Conservation (phyloP, 257 asterid genomes). For the Cruciata laevipes region DNA sequence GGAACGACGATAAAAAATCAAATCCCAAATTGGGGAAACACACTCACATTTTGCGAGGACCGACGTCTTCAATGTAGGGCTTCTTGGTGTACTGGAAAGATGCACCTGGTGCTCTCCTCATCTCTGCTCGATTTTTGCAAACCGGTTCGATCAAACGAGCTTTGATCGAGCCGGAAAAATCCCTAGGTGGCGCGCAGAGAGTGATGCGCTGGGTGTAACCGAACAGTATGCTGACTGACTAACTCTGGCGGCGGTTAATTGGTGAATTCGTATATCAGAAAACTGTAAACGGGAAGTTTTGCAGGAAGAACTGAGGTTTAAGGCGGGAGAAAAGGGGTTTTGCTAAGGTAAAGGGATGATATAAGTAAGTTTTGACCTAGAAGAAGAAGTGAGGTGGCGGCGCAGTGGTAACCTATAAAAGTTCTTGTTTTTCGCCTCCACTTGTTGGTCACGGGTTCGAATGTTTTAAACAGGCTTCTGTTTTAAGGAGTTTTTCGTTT, state of each 20-base stretch:
- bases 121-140: slow-evolving; percentile 6
- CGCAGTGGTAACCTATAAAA: too few relatives aligned
- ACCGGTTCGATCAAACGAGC: neutral
- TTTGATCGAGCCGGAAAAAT: neutral
- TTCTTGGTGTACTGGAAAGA: slow-evolving; percentile 52
- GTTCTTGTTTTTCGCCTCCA: too few relatives aligned
- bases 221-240: too few relatives aligned
- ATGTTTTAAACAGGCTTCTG: too few relatives aligned
- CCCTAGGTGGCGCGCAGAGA: neutral
- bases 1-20: too few relatives aligned
- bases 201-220: neutral
- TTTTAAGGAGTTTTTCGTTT: too few relatives aligned
- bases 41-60: slow-evolving; percentile 74
- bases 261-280: neutral
- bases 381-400: neutral
- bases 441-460: slow-evolving; percentile 5
- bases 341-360: neutral
- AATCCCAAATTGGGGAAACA: neutral
- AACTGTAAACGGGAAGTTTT: neutral
- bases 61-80: slow-evolving; percentile 76
- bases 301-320: slow-evolving; percentile 2
- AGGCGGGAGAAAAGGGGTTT: slow-evolving; percentile 9
- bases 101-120: slow-evolving; percentile 32
- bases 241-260: neutral
- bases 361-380: neutral